Evolutionary conservation across 306 rosid species (phyloP).

Genomic region (Vigna angularis): DNA sequence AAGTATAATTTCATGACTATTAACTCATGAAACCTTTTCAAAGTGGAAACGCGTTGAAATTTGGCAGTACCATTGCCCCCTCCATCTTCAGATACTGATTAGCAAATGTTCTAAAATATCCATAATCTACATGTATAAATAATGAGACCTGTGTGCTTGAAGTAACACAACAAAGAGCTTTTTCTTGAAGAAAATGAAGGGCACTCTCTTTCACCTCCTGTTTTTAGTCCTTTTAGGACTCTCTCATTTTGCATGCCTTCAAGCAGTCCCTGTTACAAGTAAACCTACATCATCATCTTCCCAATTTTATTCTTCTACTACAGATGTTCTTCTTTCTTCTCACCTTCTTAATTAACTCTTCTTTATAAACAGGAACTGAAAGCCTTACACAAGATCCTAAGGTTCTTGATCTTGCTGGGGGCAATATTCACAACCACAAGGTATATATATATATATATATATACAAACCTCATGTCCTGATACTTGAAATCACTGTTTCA

Average conservation of each 20-base stretch:
- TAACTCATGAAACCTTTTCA: constrained; percentile 33
- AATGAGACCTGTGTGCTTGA: constrained; percentile 23
- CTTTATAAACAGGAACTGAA: constrained; percentile 62
- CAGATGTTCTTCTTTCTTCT: not conserved
- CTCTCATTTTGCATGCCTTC: constrained; percentile 57
- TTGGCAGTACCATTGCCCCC: constrained; percentile 31
- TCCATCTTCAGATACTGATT: constrained; percentile 14
- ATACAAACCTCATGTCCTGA: not conserved
- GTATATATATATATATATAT: constrained; percentile 1
- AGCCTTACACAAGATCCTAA: constrained; percentile 53
- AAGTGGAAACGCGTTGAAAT: constrained; percentile 53
- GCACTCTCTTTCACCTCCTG: constrained; percentile 50
- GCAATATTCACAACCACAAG: constrained; percentile 40
- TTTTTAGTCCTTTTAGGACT: constrained; percentile 64
- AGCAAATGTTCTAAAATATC: constrained; percentile 34
- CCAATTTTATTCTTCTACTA: not conserved
- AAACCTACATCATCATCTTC: constrained; percentile 13
- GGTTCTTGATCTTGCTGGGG: constrained; percentile 46
- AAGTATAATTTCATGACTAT: not conserved
- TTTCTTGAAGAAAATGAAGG: constrained; percentile 44
- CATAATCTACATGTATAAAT: constrained; percentile 52
- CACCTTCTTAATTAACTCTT: not conserved
- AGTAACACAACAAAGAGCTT: constrained; percentile 40
- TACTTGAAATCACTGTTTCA: not conserved
- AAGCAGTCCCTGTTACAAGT: constrained; percentile 81